Evolutionary conservation across 495 filamentous ascomycete genomes (phyloP), one percentile per base, ranked within the genome.

Genomic region (Xylaria palmicola): DNA sequence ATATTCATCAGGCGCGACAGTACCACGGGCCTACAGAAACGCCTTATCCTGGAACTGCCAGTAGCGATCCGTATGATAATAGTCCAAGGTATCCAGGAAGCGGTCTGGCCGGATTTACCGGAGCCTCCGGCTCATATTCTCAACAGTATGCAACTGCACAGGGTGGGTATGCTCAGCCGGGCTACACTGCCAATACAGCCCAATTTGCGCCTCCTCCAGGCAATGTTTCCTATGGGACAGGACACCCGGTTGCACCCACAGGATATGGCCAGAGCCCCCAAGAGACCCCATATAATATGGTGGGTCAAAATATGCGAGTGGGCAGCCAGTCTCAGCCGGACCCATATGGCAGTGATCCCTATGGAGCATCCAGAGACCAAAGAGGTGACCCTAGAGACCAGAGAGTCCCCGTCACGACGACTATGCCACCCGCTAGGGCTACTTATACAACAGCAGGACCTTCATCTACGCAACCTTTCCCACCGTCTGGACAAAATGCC

Each of bases 1-100:
- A 72, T 52, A 82, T 78, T 9, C 81, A 83, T 67, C 74, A 79
- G 57, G 72, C 74, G 47, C 73, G 81, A 44, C 80, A 84, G 50
- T 77, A 82, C 64, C 77, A 78, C 65, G 81, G 80, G 26, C 79
- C 79, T n/a, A 73, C 71, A 27, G 71, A 72, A 29, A 45, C 27
- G 48, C 62, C 62, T 30, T 54, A 66, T 54, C 62, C 69, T 44
- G 65, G 43, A 54, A 62, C 61, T 54, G 47, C 63, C 43, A 64
- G 47, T 57, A 60, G 62, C 30, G 73, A 69, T 59, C 62, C 65
- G 3, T 73, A 68, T 65, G 64, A 64, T 29, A 63, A 66, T 62
- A 66, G 62, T 20, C 71, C 68, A 20, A 68, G 71, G 64, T 75
- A 75, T 54, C 73, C 73, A 62, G 73, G 73, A 62, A 74, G 65